phyloP scores from a whole-genome alignment of 208 protist species.

The Acanthamoeba royreba region DNA sequence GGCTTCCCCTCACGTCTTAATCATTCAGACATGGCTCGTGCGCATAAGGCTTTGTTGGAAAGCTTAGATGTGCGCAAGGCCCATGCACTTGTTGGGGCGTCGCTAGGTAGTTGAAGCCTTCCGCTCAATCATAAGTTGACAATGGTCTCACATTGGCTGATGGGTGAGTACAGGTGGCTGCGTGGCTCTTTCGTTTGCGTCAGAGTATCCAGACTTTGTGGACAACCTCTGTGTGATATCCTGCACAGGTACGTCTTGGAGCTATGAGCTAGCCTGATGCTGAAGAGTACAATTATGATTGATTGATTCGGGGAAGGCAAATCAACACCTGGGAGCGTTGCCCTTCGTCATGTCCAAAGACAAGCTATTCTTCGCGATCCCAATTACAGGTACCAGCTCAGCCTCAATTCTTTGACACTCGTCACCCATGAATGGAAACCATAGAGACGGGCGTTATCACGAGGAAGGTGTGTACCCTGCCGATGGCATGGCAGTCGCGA shows the following conservation, averaged over 20 bases:
- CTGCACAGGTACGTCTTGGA: slow-evolving; percentile 43
- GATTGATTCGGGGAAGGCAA: too few relatives aligned
- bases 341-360: neutral
- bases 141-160: neutral
- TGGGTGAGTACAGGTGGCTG: neutral
- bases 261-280: too few relatives aligned
- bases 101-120: neutral
- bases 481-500: slow-evolving; percentile 26
- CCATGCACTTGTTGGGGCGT: slow-evolving; percentile 19
- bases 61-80: neutral
- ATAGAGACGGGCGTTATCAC: neutral
- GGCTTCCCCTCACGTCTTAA: neutral
- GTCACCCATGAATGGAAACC: neutral
- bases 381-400: neutral
- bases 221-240: slow-evolving; percentile 46
- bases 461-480: neutral
- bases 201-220: slow-evolving; percentile 32
- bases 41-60: slow-evolving; percentile 5
- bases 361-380: neutral
- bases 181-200: slow-evolving; percentile 21
- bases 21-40: slow-evolving; percentile 12
- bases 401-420: neutral
- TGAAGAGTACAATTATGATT: too few relatives aligned
- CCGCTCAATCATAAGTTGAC: neutral
- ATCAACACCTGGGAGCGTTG: neutral